Conservation (phyloP, 108 stramenopile genomes). For the Cyclotella kingstonii region DNA sequence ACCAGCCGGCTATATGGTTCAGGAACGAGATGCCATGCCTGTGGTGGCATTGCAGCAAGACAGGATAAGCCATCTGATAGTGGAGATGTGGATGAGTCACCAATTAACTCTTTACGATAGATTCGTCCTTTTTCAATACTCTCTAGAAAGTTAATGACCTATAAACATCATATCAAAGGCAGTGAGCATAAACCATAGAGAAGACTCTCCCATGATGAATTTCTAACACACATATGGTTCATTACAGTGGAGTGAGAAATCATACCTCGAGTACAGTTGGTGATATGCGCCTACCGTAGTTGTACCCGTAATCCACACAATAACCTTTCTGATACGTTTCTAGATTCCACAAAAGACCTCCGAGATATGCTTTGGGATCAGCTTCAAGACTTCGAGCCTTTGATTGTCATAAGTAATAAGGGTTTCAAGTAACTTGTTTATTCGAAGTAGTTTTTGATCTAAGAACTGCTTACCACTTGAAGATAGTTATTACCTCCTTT, state of each 20-base stretch:
- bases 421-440: neutral
- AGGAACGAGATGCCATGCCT: constrained; percentile 59
- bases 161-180: neutral
- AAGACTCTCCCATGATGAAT: neutral
- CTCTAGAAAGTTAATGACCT: constrained; percentile 27
- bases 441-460: neutral
- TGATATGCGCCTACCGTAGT: constrained; percentile 66
- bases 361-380: constrained; percentile 66
- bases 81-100: constrained; percentile 37
- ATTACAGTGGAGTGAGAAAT: constrained; percentile 39
- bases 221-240: constrained; percentile 16
- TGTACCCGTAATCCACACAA: constrained; percentile 69
- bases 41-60: constrained; percentile 74
- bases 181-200: too few species aligned
- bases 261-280: constrained; percentile 49
- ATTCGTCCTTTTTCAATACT: constrained; percentile 6
- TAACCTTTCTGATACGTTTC: constrained; percentile 79
- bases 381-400: too few species aligned
- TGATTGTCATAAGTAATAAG: neutral
- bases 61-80: constrained; percentile 66
- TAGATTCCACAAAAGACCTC: constrained; percentile 83
- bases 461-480: neutral
- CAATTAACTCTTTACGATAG: constrained; percentile 27
- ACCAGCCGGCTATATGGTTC: constrained; percentile 65
- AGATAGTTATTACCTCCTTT: constrained; percentile 23